phyloP scores from a whole-genome alignment of 768 basidiomycete genomes.

The Auricularia auricula-judae region DNA sequence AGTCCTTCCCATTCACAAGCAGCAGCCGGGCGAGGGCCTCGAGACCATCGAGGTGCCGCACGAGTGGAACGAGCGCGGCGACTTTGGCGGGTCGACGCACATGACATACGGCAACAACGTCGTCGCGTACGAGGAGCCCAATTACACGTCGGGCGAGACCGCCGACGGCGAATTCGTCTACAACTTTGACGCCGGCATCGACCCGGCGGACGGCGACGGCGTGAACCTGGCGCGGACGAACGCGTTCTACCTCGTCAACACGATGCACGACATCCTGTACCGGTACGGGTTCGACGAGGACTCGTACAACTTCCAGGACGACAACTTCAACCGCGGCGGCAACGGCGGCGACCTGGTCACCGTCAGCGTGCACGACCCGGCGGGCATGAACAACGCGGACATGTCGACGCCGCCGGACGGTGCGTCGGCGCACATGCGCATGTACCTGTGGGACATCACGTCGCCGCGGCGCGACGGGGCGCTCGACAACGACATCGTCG shows the following conservation, averaged over 20 bases:
- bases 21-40: slow-evolving; percentile 39
- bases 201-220: slow-evolving; percentile 34
- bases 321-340: slow-evolving; percentile 44
- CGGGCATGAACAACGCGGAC: slow-evolving; percentile 31
- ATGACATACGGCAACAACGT: slow-evolving; percentile 26
- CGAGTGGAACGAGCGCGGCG: slow-evolving; percentile 35
- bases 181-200: slow-evolving; percentile 21
- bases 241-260: slow-evolving; percentile 48
- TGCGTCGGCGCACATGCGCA: neutral
- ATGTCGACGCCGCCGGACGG: slow-evolving; percentile 20
- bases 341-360: slow-evolving; percentile 37
- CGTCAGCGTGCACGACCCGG: slow-evolving; percentile 38
- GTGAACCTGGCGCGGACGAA: slow-evolving; percentile 38
- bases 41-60: slow-evolving; percentile 37
- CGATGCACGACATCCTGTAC: slow-evolving; percentile 41
- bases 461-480: slow-evolving; percentile 54
- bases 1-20: slow-evolving; percentile 40
- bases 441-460: slow-evolving; percentile 13
- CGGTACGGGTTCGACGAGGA: slow-evolving; percentile 50
- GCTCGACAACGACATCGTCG: slow-evolving; percentile 45
- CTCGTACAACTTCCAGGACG: slow-evolving; percentile 49
- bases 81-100: neutral
- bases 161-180: slow-evolving; percentile 28
- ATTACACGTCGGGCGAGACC: slow-evolving; percentile 26
- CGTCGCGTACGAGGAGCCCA: slow-evolving; percentile 18